Evolutionary conservation across 2,329 filamentous ascomycete species (phyloP).

Genomic region (Fusarium humuli): DNA sequence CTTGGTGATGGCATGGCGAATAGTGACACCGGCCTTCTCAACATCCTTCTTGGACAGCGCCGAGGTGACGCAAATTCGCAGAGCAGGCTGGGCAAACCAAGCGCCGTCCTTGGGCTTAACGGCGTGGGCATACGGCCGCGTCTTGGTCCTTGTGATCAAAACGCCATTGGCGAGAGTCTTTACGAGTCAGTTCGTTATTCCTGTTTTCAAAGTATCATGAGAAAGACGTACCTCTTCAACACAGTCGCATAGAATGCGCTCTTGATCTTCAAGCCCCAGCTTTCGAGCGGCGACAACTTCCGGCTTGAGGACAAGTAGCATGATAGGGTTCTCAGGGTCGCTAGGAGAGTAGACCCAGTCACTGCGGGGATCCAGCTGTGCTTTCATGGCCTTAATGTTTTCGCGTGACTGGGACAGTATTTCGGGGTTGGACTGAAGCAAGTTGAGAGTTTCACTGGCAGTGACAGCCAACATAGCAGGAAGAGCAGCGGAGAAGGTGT

Average conservation of each 20-base stretch:
- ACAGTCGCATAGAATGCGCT: slow-evolving; percentile 85
- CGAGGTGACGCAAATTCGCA: slow-evolving; percentile 91
- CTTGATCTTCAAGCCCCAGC: slow-evolving; percentile 80
- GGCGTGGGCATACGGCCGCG: slow-evolving; percentile 72
- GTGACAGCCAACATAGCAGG: slow-evolving; percentile 96
- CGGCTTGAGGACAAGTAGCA: slow-evolving; percentile 85
- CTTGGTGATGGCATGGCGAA: slow-evolving; percentile 94
- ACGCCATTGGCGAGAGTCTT: slow-evolving; percentile 89
- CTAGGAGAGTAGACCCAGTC: slow-evolving; percentile 92
- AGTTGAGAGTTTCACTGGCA: slow-evolving; percentile 86
- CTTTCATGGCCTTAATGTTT: slow-evolving; percentile 85
- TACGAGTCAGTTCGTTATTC: slow-evolving; percentile 28
- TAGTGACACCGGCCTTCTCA: slow-evolving; percentile 89
- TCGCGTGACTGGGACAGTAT: slow-evolving; percentile 83
- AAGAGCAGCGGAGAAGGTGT: slow-evolving; percentile 94
- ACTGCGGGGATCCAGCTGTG: slow-evolving; percentile 89
- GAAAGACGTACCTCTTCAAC: slow-evolving; percentile 87
- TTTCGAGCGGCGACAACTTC: slow-evolving; percentile 80
- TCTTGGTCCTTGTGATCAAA: slow-evolving; percentile 87
- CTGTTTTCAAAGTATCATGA: not conserved
- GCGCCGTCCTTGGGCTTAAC: slow-evolving; percentile 75
- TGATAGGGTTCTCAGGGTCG: slow-evolving; percentile 83
- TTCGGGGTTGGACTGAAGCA: slow-evolving; percentile 89
- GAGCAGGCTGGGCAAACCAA: slow-evolving; percentile 79
- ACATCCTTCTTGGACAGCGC: slow-evolving; percentile 93